These are phyloP conservation scores for Nakazawaea wyomingensis DNA, from an alignment of 805 yeast genomes.

Conservation along the genomic window DNA sequence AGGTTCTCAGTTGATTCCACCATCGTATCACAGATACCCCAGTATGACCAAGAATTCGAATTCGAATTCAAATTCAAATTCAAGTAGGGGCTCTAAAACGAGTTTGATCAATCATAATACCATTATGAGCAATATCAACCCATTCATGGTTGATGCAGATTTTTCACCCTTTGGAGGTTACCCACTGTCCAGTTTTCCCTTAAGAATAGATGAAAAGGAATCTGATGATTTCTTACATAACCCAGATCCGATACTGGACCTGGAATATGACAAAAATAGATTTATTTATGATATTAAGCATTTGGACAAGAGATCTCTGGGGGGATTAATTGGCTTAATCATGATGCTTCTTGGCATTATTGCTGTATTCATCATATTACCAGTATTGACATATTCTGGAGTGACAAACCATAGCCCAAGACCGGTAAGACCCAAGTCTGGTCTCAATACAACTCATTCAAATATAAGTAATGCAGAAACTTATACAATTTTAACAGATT, in stretches of 20 bases:
- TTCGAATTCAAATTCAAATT: conserved; percentile 26
- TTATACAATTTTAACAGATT: conserved; percentile 39
- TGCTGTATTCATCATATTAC: conserved; percentile 60
- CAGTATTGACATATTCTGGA: conserved; percentile 74
- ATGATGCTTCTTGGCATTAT: conserved; percentile 49
- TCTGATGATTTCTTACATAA: conserved; percentile 84
- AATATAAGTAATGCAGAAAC: conserved; percentile 15
- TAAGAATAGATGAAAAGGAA: conserved; percentile 78
- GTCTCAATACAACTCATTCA: background rate
- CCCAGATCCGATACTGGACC: conserved; percentile 84
- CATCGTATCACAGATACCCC: conserved; percentile 67
- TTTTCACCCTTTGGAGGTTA: conserved; percentile 84
- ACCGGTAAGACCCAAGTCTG: background rate
- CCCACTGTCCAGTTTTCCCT: conserved; percentile 79
- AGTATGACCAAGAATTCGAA: conserved; percentile 45
- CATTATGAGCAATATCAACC: conserved; percentile 16
- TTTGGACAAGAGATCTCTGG: conserved; percentile 52
- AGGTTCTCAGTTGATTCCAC: conserved; percentile 30
- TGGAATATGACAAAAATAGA: conserved; percentile 59
- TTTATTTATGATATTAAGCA: conserved; percentile 50
- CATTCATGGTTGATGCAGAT: conserved; percentile 41
- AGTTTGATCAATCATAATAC: conserved; percentile 19
- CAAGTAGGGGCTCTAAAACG: background rate
- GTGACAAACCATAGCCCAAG: conserved; percentile 26
- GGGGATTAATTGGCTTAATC: conserved; percentile 51